A percentile compares a stretch with the other conserved stretches of the same genome.
Conservation (phyloP, 768 basidiomycete genomes). For the Mycena metata region DNA sequence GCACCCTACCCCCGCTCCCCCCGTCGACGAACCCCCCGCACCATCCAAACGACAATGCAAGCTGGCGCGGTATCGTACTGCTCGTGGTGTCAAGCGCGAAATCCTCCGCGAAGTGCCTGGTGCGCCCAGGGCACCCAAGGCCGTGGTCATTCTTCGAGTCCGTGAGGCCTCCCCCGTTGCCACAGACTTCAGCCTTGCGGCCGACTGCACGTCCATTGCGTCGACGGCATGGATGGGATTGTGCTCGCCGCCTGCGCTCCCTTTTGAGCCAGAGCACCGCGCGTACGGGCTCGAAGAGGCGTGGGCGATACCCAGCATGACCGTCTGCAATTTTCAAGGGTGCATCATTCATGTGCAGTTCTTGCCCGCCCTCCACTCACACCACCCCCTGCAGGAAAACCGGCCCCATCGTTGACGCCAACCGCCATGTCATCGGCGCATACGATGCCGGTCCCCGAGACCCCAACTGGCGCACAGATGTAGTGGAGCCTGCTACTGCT, state of each 20-base stretch:
- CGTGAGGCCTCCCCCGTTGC: neutral
- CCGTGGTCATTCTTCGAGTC: neutral
- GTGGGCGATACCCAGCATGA: neutral
- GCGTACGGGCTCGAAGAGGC: constrained; percentile 4
- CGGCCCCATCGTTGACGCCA: neutral
- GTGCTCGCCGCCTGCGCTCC: neutral
- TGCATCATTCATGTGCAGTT: neutral
- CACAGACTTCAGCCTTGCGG: neutral
- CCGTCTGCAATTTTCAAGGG: neutral
- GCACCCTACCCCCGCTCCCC: too few relatives aligned
- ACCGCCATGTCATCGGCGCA: neutral
- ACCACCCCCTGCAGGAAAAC: too few relatives aligned
- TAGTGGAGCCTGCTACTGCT: neutral
- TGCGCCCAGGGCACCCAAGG: neutral
- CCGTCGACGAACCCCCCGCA: too few relatives aligned
- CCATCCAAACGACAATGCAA: too few relatives aligned
- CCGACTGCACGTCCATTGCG: neutral
- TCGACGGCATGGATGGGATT: constrained; percentile 16
- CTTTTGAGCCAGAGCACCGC: neutral
- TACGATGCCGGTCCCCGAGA: constrained; percentile 1
- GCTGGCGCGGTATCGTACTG: too few relatives aligned
- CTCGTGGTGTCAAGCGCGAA: neutral
- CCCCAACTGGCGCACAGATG: neutral
- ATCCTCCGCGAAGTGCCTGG: neutral
- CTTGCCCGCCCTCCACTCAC: too few relatives aligned